These are phyloP conservation scores for Botryotinia globosa DNA, from an alignment of 2,329 filamentous ascomycete genomes.

Conservation along the genomic window DNA sequence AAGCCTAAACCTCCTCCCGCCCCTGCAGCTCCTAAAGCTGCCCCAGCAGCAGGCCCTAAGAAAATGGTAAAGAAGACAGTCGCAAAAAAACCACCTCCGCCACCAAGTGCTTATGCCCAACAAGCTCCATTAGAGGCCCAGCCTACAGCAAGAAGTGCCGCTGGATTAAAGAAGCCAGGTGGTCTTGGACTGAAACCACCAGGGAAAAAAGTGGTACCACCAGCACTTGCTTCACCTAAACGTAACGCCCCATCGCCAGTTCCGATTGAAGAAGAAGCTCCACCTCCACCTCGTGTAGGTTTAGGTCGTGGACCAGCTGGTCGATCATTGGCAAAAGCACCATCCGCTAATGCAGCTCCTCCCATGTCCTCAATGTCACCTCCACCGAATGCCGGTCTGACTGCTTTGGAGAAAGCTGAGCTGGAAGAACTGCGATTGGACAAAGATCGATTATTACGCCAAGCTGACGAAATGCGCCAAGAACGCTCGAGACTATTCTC, in stretches of 20 bases:
- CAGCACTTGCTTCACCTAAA: conserved; percentile 47
- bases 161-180: conserved; percentile 52
- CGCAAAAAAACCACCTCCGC: conserved; percentile 48
- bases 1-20: conserved; percentile 82
- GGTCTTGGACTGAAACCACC: conserved; percentile 56
- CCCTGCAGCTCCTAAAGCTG: conserved; percentile 55
- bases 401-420: conserved; percentile 83
- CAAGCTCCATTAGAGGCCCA: conserved; percentile 58
- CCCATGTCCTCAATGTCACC: conserved; percentile 54
- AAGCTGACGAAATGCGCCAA: conserved; percentile 76
- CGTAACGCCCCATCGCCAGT: conserved; percentile 48
- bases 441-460: conserved; percentile 72
- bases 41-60: conserved; percentile 44
- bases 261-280: conserved; percentile 44
- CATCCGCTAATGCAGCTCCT: conserved; percentile 50
- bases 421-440: conserved; percentile 82
- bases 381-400: conserved; percentile 62
- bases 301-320: conserved; percentile 70
- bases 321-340: conserved; percentile 72
- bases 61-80: conserved; percentile 45
- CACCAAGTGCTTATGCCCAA: conserved; percentile 45
- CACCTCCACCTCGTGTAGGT: conserved; percentile 34
- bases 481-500: conserved; percentile 80
- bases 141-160: conserved; percentile 51
- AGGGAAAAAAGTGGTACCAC: conserved; percentile 51